Evolutionary conservation across 1,284 basidiomycete species (phyloP), one percentile per base, ranked within the genome.

Genomic region (Ceratobasidium sp.): DNA sequence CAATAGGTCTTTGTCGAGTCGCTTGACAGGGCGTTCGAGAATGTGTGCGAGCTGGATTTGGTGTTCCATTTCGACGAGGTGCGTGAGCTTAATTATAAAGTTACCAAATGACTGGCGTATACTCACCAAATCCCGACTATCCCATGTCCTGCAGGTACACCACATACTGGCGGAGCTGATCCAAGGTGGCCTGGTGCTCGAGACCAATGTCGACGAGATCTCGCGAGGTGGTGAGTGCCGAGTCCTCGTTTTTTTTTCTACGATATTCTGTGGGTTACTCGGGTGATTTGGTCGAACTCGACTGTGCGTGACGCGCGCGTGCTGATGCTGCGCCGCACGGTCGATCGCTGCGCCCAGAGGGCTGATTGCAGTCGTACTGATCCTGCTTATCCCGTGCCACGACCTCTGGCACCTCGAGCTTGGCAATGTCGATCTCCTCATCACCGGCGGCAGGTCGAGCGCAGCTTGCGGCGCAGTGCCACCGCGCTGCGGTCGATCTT

Each of bases 51-150:
- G 83, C 86, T 99, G 58, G 98, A 99, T 81, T 86, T 99, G 31
- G 97, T 99, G 74, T 99, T 99, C 82, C 95, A 98, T 83, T 99
- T 98, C 80, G 97, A 99, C 81, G 94, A 98, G 85, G 96, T 95
- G 76, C 51, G 86, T 79, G 27, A 43, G n/a, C 31, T 34, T 13
- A 24, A 58, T 34, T 58, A 58, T 39, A 34, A 37, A 34, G 29
- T 58, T 58, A 58, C 54, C 54, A n/a, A 19, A 31, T 22, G 53
- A 29, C 31, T 39, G 63, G 64, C 61, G 54, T 56, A 8, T 48
- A 53, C 39, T n/a, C 22, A 49, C 61, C 31, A 48, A 48, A 62
- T 37, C 14, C 37, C 24, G 24, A 37, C 24, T 41, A 16, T 29
- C 31, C 11, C 24, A 54, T 5, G 22, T 54, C 37, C 1, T 19